Conservation (phyloP, 116 monocot species). For the Dioscorea cayenensis region DNA sequence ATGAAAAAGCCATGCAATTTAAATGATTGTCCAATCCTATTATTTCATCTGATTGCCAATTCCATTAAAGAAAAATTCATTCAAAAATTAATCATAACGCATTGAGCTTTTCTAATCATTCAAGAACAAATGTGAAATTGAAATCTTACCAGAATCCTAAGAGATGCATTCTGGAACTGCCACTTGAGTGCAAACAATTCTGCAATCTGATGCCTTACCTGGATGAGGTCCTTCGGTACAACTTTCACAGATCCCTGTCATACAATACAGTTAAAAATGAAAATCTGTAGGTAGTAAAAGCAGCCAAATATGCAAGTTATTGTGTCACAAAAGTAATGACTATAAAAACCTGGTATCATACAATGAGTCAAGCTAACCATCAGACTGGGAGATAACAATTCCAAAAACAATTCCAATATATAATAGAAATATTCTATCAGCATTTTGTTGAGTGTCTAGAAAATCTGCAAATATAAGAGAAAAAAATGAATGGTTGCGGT, state of each 20-base stretch:
- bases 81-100: not conserved
- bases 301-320: not conserved
- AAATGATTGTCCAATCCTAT: not conserved
- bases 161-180: conserved; percentile 40
- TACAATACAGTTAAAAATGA: not conserved
- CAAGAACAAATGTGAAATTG: not conserved
- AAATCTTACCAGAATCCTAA: conserved; percentile 37
- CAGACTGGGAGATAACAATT: not conserved
- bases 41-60: not conserved
- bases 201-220: conserved; percentile 62
- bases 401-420: too few species aligned
- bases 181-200: conserved; percentile 59
- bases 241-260: conserved; percentile 67
- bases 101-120: not conserved
- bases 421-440: too few species aligned
- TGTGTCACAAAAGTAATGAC: not conserved
- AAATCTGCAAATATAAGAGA: too few species aligned
- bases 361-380: not conserved
- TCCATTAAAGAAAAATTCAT: not conserved
- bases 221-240: conserved; percentile 63
- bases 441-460: too few species aligned
- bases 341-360: not conserved
- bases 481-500: too few species aligned
- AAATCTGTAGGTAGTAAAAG: not conserved
- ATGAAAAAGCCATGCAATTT: not conserved